Conservation (phyloP, 768 basidiomycete species). For the Ephemerocybe angulata region DNA sequence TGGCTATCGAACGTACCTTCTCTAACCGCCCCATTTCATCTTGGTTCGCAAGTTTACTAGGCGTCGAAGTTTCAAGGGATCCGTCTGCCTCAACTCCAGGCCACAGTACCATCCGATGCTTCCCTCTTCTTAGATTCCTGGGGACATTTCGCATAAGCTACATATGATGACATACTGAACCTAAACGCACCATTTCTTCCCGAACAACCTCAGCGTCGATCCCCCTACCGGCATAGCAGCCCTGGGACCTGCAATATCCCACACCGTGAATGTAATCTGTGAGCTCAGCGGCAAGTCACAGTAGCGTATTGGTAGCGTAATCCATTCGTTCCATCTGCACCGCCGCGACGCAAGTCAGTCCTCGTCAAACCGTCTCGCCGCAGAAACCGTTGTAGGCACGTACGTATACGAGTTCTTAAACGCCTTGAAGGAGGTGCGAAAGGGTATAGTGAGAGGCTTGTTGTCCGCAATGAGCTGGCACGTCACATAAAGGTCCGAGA, state of each 20-base stretch:
- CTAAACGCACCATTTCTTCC: conserved; percentile 77
- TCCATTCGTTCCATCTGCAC: conserved; percentile 95
- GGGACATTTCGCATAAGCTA: not conserved
- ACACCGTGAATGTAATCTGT: conserved; percentile 91
- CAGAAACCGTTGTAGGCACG: too few species aligned
- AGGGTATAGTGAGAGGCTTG: conserved; percentile 87
- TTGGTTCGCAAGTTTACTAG: conserved; percentile 73
- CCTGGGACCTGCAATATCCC: conserved; percentile 88
- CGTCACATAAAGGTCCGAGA: conserved; percentile 91
- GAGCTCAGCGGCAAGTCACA: conserved; percentile 88
- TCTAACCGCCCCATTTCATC: conserved; percentile 97
- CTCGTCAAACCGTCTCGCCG: too few species aligned
- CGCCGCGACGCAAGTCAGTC: not conserved
- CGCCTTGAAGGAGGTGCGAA: conserved; percentile 87
- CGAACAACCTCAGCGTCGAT: conserved; percentile 85
- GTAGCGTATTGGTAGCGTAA: conserved; percentile 87
- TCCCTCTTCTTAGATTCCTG: conserved; percentile 87
- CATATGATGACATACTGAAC: not conserved
- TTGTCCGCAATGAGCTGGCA: conserved; percentile 92
- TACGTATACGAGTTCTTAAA: conserved; percentile 83
- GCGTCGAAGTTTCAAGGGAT: conserved; percentile 74
- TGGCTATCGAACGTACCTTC: conserved; percentile 61
- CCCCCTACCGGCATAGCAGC: conserved; percentile 84
- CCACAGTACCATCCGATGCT: conserved; percentile 87
- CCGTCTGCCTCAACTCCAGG: conserved; percentile 83